phyloP scores from a whole-genome alignment of 2,329 filamentous ascomycete species.

The Xylariaceae sp. region DNA sequence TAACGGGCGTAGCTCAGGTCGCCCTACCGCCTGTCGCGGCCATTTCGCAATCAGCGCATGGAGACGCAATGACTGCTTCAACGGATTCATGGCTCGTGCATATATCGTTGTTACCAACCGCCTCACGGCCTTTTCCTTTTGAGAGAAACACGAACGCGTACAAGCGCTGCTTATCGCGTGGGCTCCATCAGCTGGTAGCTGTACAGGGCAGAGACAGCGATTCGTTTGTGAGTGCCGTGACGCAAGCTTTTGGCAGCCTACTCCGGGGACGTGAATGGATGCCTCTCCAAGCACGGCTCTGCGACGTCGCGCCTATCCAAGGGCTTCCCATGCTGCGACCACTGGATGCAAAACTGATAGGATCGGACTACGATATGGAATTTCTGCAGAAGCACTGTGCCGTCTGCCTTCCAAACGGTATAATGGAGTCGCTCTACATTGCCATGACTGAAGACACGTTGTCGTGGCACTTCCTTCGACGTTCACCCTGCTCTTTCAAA shows the following conservation, averaged over 20 bases:
- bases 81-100: constrained; percentile 50
- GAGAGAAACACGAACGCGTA: constrained; percentile 59
- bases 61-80: constrained; percentile 3
- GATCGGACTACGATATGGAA: constrained; percentile 41
- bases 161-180: constrained; percentile 56
- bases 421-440: constrained; percentile 57
- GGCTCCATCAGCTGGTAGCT: constrained; percentile 54
- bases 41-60: background rate
- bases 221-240: constrained; percentile 46
- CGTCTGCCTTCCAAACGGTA: constrained; percentile 49
- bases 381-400: constrained; percentile 53
- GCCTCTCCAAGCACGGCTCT: constrained; percentile 55
- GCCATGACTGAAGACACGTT: constrained; percentile 50
- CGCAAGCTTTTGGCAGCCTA: constrained; percentile 44
- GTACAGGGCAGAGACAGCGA: constrained; percentile 45
- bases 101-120: constrained; percentile 53
- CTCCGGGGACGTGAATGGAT: constrained; percentile 50
- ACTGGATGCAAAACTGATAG: constrained; percentile 40
- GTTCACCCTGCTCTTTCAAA: constrained; percentile 43
- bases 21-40: background rate
- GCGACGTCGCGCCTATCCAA: constrained; percentile 49
- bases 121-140: constrained; percentile 53
- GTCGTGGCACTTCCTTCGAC: constrained; percentile 51
- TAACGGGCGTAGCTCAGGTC: constrained; percentile 1
- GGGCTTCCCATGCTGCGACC: constrained; percentile 57